phyloP scores from a whole-genome alignment of 768 basidiomycete genomes.

The Kwoniella sp. region DNA sequence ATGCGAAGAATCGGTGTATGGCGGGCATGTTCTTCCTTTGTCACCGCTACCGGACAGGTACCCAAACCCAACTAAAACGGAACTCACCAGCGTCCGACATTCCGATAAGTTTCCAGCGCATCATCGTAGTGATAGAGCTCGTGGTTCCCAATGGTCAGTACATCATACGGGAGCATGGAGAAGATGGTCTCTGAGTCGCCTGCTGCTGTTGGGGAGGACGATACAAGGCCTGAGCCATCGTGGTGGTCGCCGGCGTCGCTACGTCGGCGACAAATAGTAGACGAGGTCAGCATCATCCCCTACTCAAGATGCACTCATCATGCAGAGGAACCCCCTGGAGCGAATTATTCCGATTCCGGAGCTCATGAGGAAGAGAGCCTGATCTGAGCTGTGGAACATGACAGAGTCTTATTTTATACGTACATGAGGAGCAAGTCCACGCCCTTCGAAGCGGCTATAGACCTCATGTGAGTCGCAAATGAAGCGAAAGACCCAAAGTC shows the following conservation, averaged over 20 bases:
- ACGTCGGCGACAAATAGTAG: conserved; percentile 57
- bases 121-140: conserved; percentile 67
- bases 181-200: conserved; percentile 69
- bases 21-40: conserved; percentile 2
- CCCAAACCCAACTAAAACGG: background rate
- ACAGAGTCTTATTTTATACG: too few relatives aligned
- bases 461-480: conserved; percentile 82
- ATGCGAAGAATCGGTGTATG: background rate
- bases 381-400: too few relatives aligned
- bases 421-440: conserved; percentile 77
- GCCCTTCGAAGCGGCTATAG: conserved; percentile 69
- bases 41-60: conserved; percentile 12
- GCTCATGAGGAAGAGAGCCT: conserved; percentile 63
- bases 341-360: background rate
- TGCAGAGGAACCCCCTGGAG: background rate
- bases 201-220: conserved; percentile 37
- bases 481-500: conserved; percentile 81
- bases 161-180: conserved; percentile 72
- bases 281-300: background rate
- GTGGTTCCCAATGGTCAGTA: conserved; percentile 85
- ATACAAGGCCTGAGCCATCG: conserved; percentile 54
- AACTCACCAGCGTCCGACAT: conserved; percentile 41
- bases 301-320: too few relatives aligned
- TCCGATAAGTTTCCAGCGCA: conserved; percentile 37
- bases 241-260: conserved; percentile 56